Conservation (phyloP, 495 filamentous ascomycete genomes). For the Bacidia gigantensis region DNA sequence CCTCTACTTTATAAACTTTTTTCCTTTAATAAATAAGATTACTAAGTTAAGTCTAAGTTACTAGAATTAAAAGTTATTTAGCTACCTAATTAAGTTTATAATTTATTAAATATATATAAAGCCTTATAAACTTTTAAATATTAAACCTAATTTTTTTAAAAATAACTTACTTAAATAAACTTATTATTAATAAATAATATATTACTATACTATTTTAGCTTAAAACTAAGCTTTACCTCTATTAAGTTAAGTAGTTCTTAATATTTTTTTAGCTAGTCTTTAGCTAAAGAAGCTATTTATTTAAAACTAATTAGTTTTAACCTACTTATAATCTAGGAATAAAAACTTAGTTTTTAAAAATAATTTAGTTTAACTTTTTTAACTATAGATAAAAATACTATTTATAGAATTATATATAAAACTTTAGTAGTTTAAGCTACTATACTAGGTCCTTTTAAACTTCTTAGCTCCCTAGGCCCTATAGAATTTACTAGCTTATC, state of each 20-base stretch:
- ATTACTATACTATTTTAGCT: background rate
- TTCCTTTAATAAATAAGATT: slow-evolving; percentile 2
- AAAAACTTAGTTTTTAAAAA: background rate
- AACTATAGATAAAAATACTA: background rate
- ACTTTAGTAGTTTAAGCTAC: background rate
- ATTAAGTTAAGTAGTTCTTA: background rate
- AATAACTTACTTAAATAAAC: background rate
- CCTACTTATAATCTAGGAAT: background rate
- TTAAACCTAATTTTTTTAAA: background rate
- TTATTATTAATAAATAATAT: background rate
- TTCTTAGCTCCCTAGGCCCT: background rate
- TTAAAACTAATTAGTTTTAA: background rate
- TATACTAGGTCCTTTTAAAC: slow-evolving; percentile 2
- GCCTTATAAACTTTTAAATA: background rate
- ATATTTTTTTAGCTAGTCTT: background rate
- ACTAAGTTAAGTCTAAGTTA: background rate
- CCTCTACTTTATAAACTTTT: too few species aligned
- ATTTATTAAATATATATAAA: background rate
- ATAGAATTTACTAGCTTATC: background rate
- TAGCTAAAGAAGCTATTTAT: background rate
- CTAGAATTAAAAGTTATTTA: background rate
- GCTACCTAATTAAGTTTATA: background rate
- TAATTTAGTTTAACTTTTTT: background rate
- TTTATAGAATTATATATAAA: slow-evolving; percentile 8
- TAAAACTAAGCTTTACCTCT: background rate